phyloP scores from a whole-genome alignment of 345 rosid species.

The Eucalyptus viminalis region DNA sequence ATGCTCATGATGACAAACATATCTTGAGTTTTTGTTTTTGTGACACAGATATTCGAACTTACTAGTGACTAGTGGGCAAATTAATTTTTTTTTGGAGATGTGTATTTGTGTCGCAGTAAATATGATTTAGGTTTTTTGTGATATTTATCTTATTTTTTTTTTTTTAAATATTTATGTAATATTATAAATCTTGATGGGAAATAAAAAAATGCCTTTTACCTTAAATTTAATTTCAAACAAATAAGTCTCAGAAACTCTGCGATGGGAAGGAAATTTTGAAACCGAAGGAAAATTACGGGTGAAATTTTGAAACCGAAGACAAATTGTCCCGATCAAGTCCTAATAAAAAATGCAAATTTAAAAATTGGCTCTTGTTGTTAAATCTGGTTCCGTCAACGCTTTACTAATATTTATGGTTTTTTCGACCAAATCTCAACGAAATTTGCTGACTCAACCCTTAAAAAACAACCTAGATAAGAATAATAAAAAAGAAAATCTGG shows the following conservation, averaged over 20 bases:
- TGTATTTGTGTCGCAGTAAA: too few species aligned
- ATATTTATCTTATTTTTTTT: neutral
- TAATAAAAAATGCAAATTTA: neutral
- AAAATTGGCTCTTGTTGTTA: neutral
- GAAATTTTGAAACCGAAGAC: neutral
- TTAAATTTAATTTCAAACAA: neutral
- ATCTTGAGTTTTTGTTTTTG: too few species aligned
- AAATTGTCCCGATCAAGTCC: neutral
- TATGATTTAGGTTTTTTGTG: too few species aligned
- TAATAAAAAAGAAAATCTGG: too few species aligned
- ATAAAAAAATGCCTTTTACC: neutral
- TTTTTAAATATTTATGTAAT: neutral
- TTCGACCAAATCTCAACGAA: neutral
- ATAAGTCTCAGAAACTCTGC: neutral
- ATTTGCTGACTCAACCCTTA: neutral
- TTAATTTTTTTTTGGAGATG: too few species aligned
- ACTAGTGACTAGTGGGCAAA: too few species aligned
- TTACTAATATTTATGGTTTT: neutral
- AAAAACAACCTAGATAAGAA: fast-evolving
- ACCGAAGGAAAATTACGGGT: neutral
- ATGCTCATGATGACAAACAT: too few species aligned
- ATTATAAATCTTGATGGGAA: neutral
- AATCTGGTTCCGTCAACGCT: neutral
- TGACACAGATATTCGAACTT: too few species aligned
- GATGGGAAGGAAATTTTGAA: neutral